phyloP scores from a whole-genome alignment of 192 early-diverging fungal species.

The Podila minutissima region DNA sequence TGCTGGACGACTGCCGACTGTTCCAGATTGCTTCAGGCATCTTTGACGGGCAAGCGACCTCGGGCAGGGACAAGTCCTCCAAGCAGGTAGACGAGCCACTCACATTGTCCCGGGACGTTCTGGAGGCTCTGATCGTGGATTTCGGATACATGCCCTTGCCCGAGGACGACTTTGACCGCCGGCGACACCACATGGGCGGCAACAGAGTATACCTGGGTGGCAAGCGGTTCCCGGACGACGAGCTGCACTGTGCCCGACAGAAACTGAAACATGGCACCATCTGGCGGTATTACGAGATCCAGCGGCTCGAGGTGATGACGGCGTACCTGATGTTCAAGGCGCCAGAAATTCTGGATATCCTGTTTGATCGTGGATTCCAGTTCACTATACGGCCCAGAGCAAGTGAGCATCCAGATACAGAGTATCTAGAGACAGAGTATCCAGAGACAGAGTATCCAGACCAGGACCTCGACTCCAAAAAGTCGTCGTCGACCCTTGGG shows the following conservation, averaged over 20 bases:
- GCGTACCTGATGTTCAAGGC: slow-evolving; percentile 26
- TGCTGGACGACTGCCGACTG: slow-evolving; percentile 40
- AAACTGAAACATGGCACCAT: slow-evolving; percentile 25
- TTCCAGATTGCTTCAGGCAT: slow-evolving; percentile 39
- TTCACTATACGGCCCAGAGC: not conserved
- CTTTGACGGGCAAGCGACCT: slow-evolving; percentile 30
- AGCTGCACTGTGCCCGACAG: slow-evolving; percentile 22
- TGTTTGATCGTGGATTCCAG: slow-evolving; percentile 36
- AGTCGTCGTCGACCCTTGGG: not conserved
- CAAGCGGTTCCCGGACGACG: slow-evolving; percentile 35
- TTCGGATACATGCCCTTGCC: slow-evolving; percentile 48
- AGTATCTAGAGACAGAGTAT: not conserved
- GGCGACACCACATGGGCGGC: slow-evolving; percentile 27
- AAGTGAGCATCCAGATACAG: not conserved
- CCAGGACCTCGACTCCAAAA: slow-evolving; percentile 1
- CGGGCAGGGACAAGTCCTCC: slow-evolving; percentile 1
- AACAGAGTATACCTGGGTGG: slow-evolving; percentile 10
- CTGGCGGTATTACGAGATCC: slow-evolving; percentile 43
- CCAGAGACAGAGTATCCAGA: no score
- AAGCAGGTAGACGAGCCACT: slow-evolving; percentile 26
- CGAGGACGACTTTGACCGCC: slow-evolving; percentile 35
- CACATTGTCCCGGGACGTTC: not conserved
- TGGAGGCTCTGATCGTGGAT: slow-evolving; percentile 16
- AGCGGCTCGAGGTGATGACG: slow-evolving; percentile 31
- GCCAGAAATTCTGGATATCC: slow-evolving; percentile 15